phyloP scores from a whole-genome alignment of 73 alveolate genomes.

The Tetrahymena malaccensis region DNA sequence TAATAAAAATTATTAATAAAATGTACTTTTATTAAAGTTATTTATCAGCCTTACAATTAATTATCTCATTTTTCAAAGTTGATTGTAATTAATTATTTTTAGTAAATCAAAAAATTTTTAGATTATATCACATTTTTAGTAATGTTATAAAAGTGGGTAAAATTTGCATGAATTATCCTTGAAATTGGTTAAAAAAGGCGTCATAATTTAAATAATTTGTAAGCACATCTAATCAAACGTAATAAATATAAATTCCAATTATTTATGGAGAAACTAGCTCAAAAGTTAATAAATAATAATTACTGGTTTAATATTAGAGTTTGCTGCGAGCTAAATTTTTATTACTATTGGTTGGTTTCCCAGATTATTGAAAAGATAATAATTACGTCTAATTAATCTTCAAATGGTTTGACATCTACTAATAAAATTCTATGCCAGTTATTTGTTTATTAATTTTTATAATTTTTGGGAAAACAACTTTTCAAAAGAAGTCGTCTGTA shows the following conservation, averaged over 20 bases:
- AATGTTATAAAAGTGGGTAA: neutral
- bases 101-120: neutral
- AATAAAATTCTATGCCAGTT: neutral
- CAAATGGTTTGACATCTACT: no score
- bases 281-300: no score
- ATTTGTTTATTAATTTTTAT: no score
- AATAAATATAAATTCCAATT: neutral
- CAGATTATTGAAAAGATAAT: neutral
- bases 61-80: neutral
- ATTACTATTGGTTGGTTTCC: neutral
- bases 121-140: no score
- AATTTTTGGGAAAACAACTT: neutral
- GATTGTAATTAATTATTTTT: no score
- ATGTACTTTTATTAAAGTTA: neutral
- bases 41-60: neutral
- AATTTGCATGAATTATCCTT: neutral
- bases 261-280: neutral
- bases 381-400: neutral
- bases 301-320: neutral
- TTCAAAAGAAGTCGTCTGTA: no score
- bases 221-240: neutral
- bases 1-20: no score
- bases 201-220: neutral
- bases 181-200: neutral
- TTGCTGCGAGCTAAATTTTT: neutral